Conservation (phyloP, 768 basidiomycete species). For the Lentinula guzmanii region DNA sequence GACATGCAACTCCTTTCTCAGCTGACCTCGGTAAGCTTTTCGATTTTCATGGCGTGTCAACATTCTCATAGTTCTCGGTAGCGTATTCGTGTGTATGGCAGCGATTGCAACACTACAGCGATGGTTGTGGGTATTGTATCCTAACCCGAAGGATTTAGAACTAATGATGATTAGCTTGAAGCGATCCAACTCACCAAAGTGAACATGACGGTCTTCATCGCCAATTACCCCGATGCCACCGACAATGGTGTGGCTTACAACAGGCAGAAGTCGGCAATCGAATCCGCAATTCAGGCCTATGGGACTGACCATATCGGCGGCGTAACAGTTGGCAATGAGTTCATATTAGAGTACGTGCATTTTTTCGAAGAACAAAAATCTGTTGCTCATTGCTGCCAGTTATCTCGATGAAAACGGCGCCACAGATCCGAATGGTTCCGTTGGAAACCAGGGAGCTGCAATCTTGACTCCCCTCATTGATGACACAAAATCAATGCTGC, state of each 20-base stretch:
- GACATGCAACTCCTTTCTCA: conserved; percentile 68
- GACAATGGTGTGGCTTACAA: conserved; percentile 66
- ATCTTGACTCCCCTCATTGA: conserved; percentile 60
- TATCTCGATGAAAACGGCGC: conserved; percentile 49
- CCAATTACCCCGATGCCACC: conserved; percentile 51
- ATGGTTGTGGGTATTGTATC: conserved; percentile 46
- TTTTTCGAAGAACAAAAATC: background rate
- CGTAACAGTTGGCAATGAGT: conserved; percentile 90
- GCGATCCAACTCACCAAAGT: conserved; percentile 90
- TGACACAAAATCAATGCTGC: conserved; percentile 55
- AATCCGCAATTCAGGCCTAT: conserved; percentile 66
- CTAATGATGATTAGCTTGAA: conserved; percentile 47
- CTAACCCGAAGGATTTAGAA: background rate
- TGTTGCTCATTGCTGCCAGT: conserved; percentile 25
- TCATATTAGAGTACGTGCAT: conserved; percentile 62
- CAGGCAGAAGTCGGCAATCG: conserved; percentile 63
- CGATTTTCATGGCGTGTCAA: background rate
- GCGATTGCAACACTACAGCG: conserved; percentile 80
- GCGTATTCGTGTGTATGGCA: conserved; percentile 78
- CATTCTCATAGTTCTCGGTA: background rate
- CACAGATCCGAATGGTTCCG: conserved; percentile 46
- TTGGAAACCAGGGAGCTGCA: conserved; percentile 57
- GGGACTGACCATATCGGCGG: conserved; percentile 74
- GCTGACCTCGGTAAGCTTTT: conserved; percentile 50
- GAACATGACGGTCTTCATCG: conserved; percentile 77